Evolutionary conservation across 2,329 filamentous ascomycete genomes (phyloP).

Genomic region (Gyromitra esculenta): DNA sequence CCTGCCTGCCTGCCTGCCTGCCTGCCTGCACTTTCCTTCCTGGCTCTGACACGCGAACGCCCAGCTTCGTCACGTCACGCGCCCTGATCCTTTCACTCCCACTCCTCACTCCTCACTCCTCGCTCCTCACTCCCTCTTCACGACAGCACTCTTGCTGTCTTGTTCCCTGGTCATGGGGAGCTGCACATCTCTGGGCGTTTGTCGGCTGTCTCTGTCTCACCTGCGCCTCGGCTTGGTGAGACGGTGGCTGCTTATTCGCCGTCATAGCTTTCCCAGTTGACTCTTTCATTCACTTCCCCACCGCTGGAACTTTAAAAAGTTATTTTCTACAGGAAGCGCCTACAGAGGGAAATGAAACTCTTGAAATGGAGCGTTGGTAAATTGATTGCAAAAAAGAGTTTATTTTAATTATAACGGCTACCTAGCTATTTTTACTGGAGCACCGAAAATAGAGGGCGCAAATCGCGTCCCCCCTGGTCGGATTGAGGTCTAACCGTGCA

Average conservation of each 20-base stretch:
- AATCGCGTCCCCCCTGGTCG: not conserved
- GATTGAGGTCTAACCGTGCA: not conserved
- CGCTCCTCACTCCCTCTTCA: not conserved
- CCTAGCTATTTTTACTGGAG: slow-evolving; percentile 18
- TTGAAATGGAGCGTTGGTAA: not conserved
- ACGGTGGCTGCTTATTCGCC: slow-evolving; percentile 16
- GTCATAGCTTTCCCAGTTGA: not conserved
- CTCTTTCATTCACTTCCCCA: not conserved
- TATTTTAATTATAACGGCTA: slow-evolving; percentile 7
- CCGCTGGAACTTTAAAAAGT: not conserved
- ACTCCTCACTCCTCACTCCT: not conserved
- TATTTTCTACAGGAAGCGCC: not conserved
- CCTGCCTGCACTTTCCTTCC: slow-evolving; percentile 23
- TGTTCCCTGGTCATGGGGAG: not conserved
- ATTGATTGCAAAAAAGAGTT: not conserved
- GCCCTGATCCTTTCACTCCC: not conserved
- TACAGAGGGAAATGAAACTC: not conserved
- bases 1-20: slow-evolving; percentile 5
- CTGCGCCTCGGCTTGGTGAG: not conserved
- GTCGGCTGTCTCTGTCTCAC: slow-evolving; percentile 35
- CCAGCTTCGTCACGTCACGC: slow-evolving; percentile 27
- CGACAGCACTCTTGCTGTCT: not conserved
- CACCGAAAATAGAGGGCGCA: slow-evolving; percentile 4
- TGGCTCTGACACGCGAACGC: slow-evolving; percentile 7
- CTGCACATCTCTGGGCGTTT: not conserved